A percentile compares a stretch with the other conserved stretches of the same genome.
Evolutionary conservation across 176 grass and related monocot genomes (phyloP).

Genomic region (Ampelocalamus luodianensis): DNA sequence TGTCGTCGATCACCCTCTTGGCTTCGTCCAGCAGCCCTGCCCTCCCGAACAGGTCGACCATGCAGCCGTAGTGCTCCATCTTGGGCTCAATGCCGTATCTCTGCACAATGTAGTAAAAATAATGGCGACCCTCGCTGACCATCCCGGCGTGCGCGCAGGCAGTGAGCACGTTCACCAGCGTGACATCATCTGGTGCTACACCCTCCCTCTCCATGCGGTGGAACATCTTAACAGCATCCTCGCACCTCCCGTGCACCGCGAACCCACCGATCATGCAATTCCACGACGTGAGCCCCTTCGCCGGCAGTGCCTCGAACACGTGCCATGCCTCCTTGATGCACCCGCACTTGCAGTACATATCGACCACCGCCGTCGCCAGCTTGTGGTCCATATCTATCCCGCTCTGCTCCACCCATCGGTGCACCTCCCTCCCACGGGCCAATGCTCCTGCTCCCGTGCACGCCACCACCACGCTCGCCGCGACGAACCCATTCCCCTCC

Average conservation of each 20-base stretch:
- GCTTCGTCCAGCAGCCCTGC: conserved; percentile 59
- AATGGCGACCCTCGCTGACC: conserved; percentile 55
- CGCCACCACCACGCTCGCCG: conserved; percentile 61
- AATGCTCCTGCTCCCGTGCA: conserved; percentile 65
- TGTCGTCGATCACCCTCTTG: conserved; percentile 70
- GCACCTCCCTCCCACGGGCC: conserved; percentile 64
- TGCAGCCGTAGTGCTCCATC: conserved; percentile 87
- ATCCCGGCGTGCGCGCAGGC: conserved; percentile 79
- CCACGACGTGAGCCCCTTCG: conserved; percentile 63
- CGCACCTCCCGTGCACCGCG: conserved; percentile 62
- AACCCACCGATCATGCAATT: conserved; percentile 92
- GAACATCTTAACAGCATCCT: conserved; percentile 61
- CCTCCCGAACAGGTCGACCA: conserved; percentile 58
- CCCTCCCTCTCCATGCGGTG: conserved; percentile 61
- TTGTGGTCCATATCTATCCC: conserved; percentile 65
- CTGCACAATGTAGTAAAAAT: conserved; percentile 50
- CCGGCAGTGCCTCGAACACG: conserved; percentile 48
- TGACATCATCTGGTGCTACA: conserved; percentile 64
- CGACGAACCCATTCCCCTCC: conserved; percentile 63
- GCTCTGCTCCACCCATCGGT: conserved; percentile 52
- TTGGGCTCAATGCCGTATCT: conserved; percentile 58
- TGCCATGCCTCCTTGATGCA: conserved; percentile 66
- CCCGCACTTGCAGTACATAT: conserved; percentile 98
- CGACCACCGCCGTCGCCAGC: conserved; percentile 64
- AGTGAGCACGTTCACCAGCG: conserved; percentile 73